phyloP scores from a whole-genome alignment of 164 flowering plant genomes.

The Vitis amurensis region DNA sequence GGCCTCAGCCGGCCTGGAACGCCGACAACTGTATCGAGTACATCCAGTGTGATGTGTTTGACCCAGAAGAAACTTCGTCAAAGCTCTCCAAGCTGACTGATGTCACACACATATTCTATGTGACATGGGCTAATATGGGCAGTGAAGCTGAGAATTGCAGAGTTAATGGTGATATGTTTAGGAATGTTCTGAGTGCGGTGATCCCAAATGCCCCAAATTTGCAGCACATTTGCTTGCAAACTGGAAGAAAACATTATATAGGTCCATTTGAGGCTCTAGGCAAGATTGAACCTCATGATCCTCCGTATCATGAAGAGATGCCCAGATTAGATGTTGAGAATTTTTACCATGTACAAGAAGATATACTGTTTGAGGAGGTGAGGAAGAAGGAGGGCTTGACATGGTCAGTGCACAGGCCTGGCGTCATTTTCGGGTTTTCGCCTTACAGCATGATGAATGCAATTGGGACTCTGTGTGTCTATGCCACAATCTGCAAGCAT shows the following conservation, averaged over 20 bases:
- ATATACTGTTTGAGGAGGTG: slow-evolving; percentile 25
- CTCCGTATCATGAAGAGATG: slow-evolving; percentile 26
- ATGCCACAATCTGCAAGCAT: slow-evolving; percentile 48
- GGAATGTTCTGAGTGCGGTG: slow-evolving; percentile 20
- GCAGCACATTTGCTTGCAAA: slow-evolving; percentile 23
- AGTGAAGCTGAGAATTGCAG: slow-evolving; percentile 11
- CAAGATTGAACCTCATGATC: slow-evolving; percentile 17
- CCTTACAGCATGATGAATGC: slow-evolving; percentile 34
- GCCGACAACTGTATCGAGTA: slow-evolving; percentile 14
- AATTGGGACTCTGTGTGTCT: slow-evolving; percentile 30
- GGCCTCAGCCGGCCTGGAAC: slow-evolving; percentile 23
- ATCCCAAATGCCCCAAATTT: slow-evolving; percentile 19
- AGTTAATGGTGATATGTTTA: slow-evolving; percentile 21
- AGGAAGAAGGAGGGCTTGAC: slow-evolving; percentile 26
- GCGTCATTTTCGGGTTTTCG: slow-evolving; percentile 40
- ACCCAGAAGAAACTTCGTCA: background rate
- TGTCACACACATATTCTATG: slow-evolving; percentile 30
- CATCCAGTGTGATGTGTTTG: slow-evolving; percentile 19
- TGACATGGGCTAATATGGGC: slow-evolving; percentile 9
- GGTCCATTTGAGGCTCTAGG: slow-evolving; percentile 11
- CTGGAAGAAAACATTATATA: slow-evolving; percentile 27
- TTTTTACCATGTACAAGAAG: slow-evolving; percentile 33
- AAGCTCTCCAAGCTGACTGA: slow-evolving; percentile 20
- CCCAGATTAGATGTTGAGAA: slow-evolving; percentile 12
- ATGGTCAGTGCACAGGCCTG: slow-evolving; percentile 45